phyloP scores from a whole-genome alignment of 495 filamentous ascomycete species.

The Lichina pygmaea region DNA sequence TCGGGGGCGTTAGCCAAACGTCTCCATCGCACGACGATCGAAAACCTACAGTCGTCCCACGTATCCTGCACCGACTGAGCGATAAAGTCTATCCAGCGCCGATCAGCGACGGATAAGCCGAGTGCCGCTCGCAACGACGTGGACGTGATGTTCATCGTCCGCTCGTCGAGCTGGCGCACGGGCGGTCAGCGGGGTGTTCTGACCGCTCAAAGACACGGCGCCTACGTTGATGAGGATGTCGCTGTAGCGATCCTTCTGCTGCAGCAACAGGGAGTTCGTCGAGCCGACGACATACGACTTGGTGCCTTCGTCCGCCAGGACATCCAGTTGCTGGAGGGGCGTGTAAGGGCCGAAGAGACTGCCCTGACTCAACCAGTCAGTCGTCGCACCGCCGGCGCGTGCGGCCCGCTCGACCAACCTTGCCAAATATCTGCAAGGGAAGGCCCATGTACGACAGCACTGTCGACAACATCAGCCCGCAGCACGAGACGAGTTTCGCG shows the following conservation, averaged over 20 bases:
- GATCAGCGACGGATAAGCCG: slow-evolving; percentile 59
- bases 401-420: slow-evolving; percentile 20
- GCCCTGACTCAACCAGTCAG: slow-evolving; percentile 22
- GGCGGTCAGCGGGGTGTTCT: too few relatives aligned
- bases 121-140: slow-evolving; percentile 51
- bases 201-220: not conserved
- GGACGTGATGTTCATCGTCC: slow-evolving; percentile 59
- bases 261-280: slow-evolving; percentile 77
- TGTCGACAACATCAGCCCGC: slow-evolving; percentile 3
- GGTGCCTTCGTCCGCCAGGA: slow-evolving; percentile 79
- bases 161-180: slow-evolving; percentile 45
- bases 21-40: too few relatives aligned
- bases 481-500: not conserved
- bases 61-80: slow-evolving; percentile 84
- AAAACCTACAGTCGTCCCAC: slow-evolving; percentile 42
- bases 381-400: not conserved
- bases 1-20: not conserved
- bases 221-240: slow-evolving; percentile 79
- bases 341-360: slow-evolving; percentile 94
- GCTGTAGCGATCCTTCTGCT: slow-evolving; percentile 91
- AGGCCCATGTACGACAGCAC: slow-evolving; percentile 84
- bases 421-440: slow-evolving; percentile 85
- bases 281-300: slow-evolving; percentile 95
- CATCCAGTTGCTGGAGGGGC: slow-evolving; percentile 79
- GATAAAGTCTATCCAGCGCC: slow-evolving; percentile 89